Evolutionary conservation across 2,329 filamentous ascomycete genomes (phyloP).

Genomic region (Fusarium hainanense): DNA sequence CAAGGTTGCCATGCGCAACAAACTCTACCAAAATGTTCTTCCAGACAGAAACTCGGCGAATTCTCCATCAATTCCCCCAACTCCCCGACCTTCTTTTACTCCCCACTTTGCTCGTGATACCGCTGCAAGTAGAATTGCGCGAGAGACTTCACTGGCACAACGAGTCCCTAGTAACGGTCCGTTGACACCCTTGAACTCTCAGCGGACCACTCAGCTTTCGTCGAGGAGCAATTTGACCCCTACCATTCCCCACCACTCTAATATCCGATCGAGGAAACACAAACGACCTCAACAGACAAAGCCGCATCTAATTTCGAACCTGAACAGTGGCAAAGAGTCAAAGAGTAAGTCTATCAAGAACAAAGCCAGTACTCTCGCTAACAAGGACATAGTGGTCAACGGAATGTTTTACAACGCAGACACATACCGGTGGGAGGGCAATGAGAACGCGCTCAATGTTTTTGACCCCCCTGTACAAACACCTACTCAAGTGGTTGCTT

Average conservation of each 20-base stretch:
- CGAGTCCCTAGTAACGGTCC: slow-evolving; percentile 65
- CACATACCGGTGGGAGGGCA: slow-evolving; percentile 93
- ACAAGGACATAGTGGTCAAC: slow-evolving; percentile 74
- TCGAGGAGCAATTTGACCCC: slow-evolving; percentile 60
- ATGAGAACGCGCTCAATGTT: slow-evolving; percentile 82
- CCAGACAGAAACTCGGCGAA: slow-evolving; percentile 65
- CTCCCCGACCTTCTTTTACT: slow-evolving; percentile 65
- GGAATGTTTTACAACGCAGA: slow-evolving; percentile 96
- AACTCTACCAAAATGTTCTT: slow-evolving; percentile 65
- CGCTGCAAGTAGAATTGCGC: slow-evolving; percentile 71
- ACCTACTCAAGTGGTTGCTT: slow-evolving; percentile 57
- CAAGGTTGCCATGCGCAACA: slow-evolving; percentile 70
- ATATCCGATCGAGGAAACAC: slow-evolving; percentile 65
- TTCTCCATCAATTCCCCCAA: slow-evolving; percentile 64
- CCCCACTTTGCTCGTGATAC: slow-evolving; percentile 75
- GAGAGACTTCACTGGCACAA: slow-evolving; percentile 71
- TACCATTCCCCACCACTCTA: slow-evolving; percentile 55
- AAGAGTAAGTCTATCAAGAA: slow-evolving; percentile 71
- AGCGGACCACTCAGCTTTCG: slow-evolving; percentile 66
- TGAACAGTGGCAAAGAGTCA: slow-evolving; percentile 77
- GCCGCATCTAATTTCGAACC: slow-evolving; percentile 89
- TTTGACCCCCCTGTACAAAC: slow-evolving; percentile 76
- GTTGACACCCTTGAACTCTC: slow-evolving; percentile 65
- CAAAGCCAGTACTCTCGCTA: slow-evolving; percentile 39
- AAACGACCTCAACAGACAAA: slow-evolving; percentile 74